Conservation (phyloP, 192 early-diverging fungal species). For the Cetraspora pellucida region DNA sequence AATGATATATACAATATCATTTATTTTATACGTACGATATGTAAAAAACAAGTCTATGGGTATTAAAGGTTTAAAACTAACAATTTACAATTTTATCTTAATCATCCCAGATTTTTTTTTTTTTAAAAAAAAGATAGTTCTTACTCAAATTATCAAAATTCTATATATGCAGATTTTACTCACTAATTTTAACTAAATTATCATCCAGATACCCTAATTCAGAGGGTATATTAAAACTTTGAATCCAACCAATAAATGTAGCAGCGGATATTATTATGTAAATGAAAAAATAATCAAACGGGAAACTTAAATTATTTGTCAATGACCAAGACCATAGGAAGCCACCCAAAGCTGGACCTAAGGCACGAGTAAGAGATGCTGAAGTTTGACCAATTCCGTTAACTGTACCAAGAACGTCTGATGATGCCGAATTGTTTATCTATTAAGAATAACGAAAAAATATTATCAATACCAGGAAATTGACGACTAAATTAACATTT, state of each 20-base stretch:
- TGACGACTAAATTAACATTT: not conserved
- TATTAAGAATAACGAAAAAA: constrained; percentile 13
- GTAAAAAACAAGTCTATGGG: too few relatives aligned
- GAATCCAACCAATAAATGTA: constrained; percentile 42
- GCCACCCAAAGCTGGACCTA: constrained; percentile 60
- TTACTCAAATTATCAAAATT: too few relatives aligned
- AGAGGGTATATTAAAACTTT: constrained; percentile 42
- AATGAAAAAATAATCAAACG: constrained; percentile 59
- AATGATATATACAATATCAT: too few relatives aligned
- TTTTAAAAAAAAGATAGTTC: too few relatives aligned
- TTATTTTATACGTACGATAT: too few relatives aligned
- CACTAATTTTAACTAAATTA: too few relatives aligned
- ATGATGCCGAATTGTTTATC: constrained; percentile 57
- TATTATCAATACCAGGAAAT: not conserved
- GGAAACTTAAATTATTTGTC: constrained; percentile 46
- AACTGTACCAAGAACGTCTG: constrained; percentile 54
- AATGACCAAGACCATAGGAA: constrained; percentile 60
- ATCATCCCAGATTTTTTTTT: too few relatives aligned
- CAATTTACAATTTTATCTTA: too few relatives aligned
- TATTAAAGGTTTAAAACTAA: too few relatives aligned
- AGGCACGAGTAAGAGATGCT: constrained; percentile 47
- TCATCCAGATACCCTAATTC: constrained; percentile 13
- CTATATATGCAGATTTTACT: too few relatives aligned
- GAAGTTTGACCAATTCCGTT: constrained; percentile 62
- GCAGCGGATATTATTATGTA: constrained; percentile 53